Base-by-base conservation (phyloP, 2,329 filamentous ascomycete species). In the Chalaropsis thielavioides region DNA sequence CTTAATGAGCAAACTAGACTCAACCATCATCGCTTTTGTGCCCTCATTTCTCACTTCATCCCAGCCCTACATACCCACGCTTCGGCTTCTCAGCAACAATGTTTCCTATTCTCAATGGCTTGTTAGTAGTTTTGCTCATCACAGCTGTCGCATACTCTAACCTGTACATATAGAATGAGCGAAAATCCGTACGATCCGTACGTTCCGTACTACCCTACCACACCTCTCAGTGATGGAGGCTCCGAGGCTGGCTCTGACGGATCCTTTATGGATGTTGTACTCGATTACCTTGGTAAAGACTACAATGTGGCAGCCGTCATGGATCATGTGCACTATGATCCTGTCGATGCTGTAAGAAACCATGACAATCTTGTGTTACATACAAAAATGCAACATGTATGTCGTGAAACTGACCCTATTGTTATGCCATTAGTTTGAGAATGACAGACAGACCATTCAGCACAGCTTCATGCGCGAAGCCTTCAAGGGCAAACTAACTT, bases 281-380 rank as follows among this genome's bases (percentile, higher is more conserved):
- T 63, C 15, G 54, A 59, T 19, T 63, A 63, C 15, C 46, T 7
- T 15, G 46, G 43, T n/a, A 51, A 60, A 13, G n/a, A 22, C n/a
- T 67, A 61, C 19, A 62, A 64, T 24, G 60, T 58, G 19, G 17
- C 24, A 27, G 31, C 44, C 27, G 24, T 64, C 17, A 44, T 62
- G 13, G 59, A 64, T 3, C 27, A 62, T 19, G 54, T 67, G 5
- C 61, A 64, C 58, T 67, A 64, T 31, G 38, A 67, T 44, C 65
- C 65, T 15, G 46, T 62, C 2, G 65, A 67, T n/a, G 49, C 40
- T 17, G 65, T 67, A 62, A 62, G 62, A 24, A 27, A 15, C 11
- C 6, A 27, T 31, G 17, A n/a, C 22, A 27, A 22, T 10, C 24
- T 13, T 24, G 3, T 24, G 17, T 8, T 5, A 35, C 6, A n/a